Evolutionary conservation across 176 grass and related monocot genomes (phyloP), one percentile per base, ranked within the genome.

Genomic region (Oryza glaberrima): DNA sequence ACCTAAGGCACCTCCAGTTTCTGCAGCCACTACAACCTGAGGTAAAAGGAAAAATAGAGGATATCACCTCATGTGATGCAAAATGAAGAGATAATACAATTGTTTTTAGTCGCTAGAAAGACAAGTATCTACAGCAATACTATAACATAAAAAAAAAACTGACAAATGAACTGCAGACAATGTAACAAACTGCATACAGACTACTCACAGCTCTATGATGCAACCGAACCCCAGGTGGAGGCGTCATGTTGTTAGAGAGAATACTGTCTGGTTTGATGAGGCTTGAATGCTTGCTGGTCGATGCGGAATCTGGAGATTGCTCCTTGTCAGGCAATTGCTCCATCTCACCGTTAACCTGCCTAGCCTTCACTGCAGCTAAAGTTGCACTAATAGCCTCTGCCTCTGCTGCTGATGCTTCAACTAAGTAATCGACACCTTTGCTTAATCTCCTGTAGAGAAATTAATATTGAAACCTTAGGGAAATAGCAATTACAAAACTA

Each of bases 151-250:
- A 76, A 65, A 65, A 65, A 78, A 48, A 77, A 83, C 56, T 64
- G 51, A 22, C 49, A 73, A 80, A 70, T 75, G 7, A n/a, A 75
- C 32, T 81, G 51, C 3, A 22, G 84, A 90, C 26, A 11, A 45
- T 64, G 71, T 14, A 72, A 76, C 43, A 72, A 58, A 64, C 35
- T 78, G n/a, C 11, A 81, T 51, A 68, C n/a, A 56, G 75, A 72
- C 30, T 82, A 95, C 96, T 98, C 77, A 98, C 96, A 80, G 96
- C 96, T 95, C 96, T 98, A 80, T 98, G 96, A 78, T 98, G 96
- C 75, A 98, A 89, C 65, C 96, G 85, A 88, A 98, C 96, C 28
- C 96, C 96, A 85, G 93, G 86, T 90, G 82, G 20, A 86, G 83
- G 74, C 69, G 91, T 77, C 72, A 85, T 72, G 87, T 77, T 92